phyloP scores from a whole-genome alignment of 1,284 basidiomycete species.

The Pseudomicrostroma phylloplanum region DNA sequence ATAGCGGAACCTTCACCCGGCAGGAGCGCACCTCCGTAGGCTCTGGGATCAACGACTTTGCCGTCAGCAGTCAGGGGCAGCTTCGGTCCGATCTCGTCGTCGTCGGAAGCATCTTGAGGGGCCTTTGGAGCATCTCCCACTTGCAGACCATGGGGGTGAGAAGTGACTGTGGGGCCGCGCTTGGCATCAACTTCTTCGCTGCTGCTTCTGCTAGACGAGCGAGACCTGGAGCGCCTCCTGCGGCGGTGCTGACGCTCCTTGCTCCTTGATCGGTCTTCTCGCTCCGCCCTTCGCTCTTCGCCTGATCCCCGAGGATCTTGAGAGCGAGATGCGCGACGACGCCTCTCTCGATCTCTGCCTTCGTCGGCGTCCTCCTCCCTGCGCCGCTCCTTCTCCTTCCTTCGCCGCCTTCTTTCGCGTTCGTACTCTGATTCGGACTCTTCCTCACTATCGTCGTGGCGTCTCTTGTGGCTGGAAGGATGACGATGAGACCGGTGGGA shows the following conservation, averaged over 20 bases:
- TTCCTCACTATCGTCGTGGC: neutral
- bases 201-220: slow-evolving; percentile 11
- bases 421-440: neutral
- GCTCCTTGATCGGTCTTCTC: slow-evolving; percentile 11
- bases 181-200: neutral
- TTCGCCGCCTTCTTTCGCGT: slow-evolving; percentile 10
- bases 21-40: slow-evolving; percentile 72
- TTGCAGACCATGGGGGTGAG: neutral
- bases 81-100: slow-evolving; percentile 16
- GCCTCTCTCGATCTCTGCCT: slow-evolving; percentile 8
- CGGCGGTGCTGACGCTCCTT: slow-evolving; percentile 16
- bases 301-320: slow-evolving; percentile 3
- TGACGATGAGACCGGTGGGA: slow-evolving; percentile 1
- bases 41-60: slow-evolving; percentile 21
- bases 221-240: slow-evolving; percentile 13
- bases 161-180: neutral
- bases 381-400: slow-evolving; percentile 12
- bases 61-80: slow-evolving; percentile 10
- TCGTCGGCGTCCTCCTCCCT: neutral
- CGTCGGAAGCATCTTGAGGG: neutral
- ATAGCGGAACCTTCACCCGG: slow-evolving; percentile 94
- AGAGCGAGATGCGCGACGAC: neutral
- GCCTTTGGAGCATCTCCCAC: neutral
- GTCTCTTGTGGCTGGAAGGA: neutral
- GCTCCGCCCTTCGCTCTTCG: slow-evolving; percentile 12